Evolutionary conservation across 768 basidiomycete species (phyloP), one percentile per base, ranked within the genome.

Genomic region (Pleurotus giganteus): DNA sequence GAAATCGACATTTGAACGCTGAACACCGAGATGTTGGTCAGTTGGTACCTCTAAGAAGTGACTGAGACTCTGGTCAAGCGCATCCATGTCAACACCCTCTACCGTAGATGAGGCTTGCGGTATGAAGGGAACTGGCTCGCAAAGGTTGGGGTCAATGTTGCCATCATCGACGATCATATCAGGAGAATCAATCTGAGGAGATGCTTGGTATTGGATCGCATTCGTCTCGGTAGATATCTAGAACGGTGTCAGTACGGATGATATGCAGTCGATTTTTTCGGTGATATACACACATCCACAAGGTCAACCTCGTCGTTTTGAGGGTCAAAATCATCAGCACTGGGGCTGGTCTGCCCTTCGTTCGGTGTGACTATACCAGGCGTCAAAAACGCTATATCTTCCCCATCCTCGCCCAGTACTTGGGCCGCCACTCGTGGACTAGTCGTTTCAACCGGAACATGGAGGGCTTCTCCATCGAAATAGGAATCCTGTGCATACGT

Each of bases 401-500:
- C 57, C 15, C 50, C 57, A 17, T 55, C 55, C 24, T 27, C 43
- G 1, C 60, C 44, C 7, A 66, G 68, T 3, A 76, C 56, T 26
- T 65, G 60, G 56, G 74, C 63, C 13, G 69, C 61, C 50, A 59
- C 57, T 3, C 61, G 46, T n/a, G 36, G 49, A 42, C 31, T 53
- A 21, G 21, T n/a, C n/a, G n/a, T 43, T 27, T 47, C 54, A 3
- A 51, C 58, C 13, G 47, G 45, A 12, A 45, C 24, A 27, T 58
- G 46, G 15, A 57, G 55, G 32, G 71, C 26, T 49, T 80, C 77
- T 1, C 77, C 80, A 11, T 76, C 78, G 4, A 75, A 69, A 55
- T 74, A 76, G 55, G 69, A 74, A 59, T 77, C 76, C 57, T 77
- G 74, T 0, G 75, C 73, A 41, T 71, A 74, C 4, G 64, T 69